A percentile compares a stretch with the other conserved stretches of the same genome.
These are phyloP conservation scores for Aspergillus costaricaensis DNA, from an alignment of 2,329 filamentous ascomycete genomes.

Conservation along the genomic window DNA sequence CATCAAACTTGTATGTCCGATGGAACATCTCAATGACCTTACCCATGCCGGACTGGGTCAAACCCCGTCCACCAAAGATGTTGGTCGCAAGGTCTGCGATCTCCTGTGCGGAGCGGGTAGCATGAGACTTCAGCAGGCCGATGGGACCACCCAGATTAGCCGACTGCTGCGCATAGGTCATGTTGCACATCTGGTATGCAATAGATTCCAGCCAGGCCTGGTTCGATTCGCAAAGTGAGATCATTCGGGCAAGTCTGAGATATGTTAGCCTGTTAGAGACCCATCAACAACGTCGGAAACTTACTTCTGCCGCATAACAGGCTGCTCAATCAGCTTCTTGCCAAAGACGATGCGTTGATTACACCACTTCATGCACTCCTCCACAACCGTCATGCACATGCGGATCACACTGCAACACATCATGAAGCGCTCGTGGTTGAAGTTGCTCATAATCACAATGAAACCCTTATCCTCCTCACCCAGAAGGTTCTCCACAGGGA, in stretches of 20 bases:
- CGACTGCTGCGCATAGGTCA: slow-evolving; percentile 76
- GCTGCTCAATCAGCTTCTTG: slow-evolving; percentile 79
- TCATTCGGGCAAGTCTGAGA: slow-evolving; percentile 76
- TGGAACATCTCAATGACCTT: slow-evolving; percentile 81
- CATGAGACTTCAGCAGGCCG: slow-evolving; percentile 76
- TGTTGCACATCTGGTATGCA: slow-evolving; percentile 84
- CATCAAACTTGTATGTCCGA: slow-evolving; percentile 78
- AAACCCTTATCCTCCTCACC: slow-evolving; percentile 86
- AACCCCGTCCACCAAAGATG: slow-evolving; percentile 79
- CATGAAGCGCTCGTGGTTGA: slow-evolving; percentile 83
- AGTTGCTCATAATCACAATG: slow-evolving; percentile 80
- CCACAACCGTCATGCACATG: slow-evolving; percentile 67
- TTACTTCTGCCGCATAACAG: slow-evolving; percentile 77
- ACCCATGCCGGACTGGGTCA: slow-evolving; percentile 84
- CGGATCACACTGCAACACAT: slow-evolving; percentile 70
- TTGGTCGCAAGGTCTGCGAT: slow-evolving; percentile 82
- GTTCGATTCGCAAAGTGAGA: slow-evolving; percentile 75
- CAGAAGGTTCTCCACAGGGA: slow-evolving; percentile 74
- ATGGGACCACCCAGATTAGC: slow-evolving; percentile 78
- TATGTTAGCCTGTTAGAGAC: not conserved
- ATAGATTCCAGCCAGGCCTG: slow-evolving; percentile 84
- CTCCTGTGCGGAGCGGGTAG: slow-evolving; percentile 76
- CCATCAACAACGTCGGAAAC: no score
- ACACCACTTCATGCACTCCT: slow-evolving; percentile 85
- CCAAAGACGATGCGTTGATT: slow-evolving; percentile 84